Evolutionary conservation across 345 rosid species (phyloP).

Genomic region (Salix brachista): DNA sequence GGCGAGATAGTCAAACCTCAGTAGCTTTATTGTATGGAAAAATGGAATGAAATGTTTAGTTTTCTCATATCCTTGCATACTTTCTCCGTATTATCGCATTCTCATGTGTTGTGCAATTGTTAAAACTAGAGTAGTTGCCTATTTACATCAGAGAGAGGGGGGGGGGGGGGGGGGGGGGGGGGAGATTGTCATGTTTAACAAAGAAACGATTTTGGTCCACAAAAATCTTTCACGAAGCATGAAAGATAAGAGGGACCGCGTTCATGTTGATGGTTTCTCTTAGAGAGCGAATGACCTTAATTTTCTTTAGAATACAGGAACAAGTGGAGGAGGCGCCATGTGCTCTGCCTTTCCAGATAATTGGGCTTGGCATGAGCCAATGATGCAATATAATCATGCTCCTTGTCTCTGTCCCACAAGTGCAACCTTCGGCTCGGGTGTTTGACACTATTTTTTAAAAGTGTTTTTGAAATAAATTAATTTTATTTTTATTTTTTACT

Average conservation of each 20-base stretch:
- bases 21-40: not conserved
- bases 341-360: conserved; percentile 15
- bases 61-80: not conserved
- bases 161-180: not conserved
- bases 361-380: conserved; percentile 25
- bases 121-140: not conserved
- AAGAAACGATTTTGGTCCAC: not conserved
- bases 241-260: conserved; percentile 1
- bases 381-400: conserved; percentile 30
- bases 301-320: conserved; percentile 1
- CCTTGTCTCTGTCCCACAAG: conserved; percentile 26
- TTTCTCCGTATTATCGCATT: not conserved
- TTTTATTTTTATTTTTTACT: not conserved
- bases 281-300: not conserved
- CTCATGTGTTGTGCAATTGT: not conserved
- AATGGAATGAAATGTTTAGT: conserved; percentile 15
- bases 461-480: too few relatives aligned
- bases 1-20: not conserved
- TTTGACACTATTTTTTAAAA: too few relatives aligned
- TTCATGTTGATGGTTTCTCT: not conserved
- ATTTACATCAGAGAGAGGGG: not conserved
- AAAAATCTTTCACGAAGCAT: not conserved
- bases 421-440: not conserved
- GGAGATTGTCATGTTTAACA: not conserved
- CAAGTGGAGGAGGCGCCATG: conserved; percentile 14